Evolutionary conservation across 805 yeast species (phyloP), one percentile per base, ranked within the genome.

Genomic region (Sugiyamaella americana): DNA sequence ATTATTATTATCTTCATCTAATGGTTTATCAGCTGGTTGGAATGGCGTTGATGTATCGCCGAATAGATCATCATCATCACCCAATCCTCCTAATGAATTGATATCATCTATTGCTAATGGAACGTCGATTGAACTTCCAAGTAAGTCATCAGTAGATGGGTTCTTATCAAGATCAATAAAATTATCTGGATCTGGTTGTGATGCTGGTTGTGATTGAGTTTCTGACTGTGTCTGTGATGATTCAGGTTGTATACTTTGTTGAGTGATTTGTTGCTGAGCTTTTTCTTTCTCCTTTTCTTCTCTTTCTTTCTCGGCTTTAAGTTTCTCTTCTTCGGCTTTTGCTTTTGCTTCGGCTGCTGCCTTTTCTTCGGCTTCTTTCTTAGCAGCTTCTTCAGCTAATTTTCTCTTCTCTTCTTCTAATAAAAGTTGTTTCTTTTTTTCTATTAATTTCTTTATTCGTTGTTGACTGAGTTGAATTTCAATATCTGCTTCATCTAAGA

Each of bases 401-500:
- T 19, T 41, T 11, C 18, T 29, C 30, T 37, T 38, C 45, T 41
- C 47, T 17, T 49, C 48, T 2, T 11, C 43, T 29, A 21, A 45
- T 36, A 30, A 32, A 30, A 40, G 43, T 19, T 46, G 32, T 37
- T 35, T 35, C 38, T 35, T 35, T 47, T 46, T 8, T 26, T 26
- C 32, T 4, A 37, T 42, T 29, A 36, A 26, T 17, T 24, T 30
- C 17, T 10, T 22, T 6, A 49, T 40, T 32, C 44, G 32, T 46
- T 44, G 39, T 19, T 39, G 44, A 18, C 48, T 37, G 30, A 50
- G 41, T 51, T 52, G 59, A 17, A 55, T 41, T 41, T 49, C 52
- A 8, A 49, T 41, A 17, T 55, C 59, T 21, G 51, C 42, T 19
- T 53, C 50, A 30, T 55, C 59, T 32, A 55, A 43, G 3, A 53